These are phyloP conservation scores for Sporothrix curviconia DNA, from an alignment of 2,329 filamentous ascomycete genomes.

Conservation along the genomic window DNA sequence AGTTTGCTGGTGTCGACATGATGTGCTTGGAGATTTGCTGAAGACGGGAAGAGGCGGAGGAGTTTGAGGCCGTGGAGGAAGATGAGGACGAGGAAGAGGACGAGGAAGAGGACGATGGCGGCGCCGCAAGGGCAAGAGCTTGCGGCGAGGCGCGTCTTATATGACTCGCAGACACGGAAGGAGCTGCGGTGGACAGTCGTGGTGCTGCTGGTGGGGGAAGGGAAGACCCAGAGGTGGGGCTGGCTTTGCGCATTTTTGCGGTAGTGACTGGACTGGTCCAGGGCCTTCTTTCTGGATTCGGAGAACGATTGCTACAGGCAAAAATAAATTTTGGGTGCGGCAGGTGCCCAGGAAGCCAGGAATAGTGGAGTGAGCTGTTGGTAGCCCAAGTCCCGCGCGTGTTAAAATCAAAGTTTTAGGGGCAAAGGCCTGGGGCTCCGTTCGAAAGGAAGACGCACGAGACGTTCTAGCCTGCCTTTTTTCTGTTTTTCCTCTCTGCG, in stretches of 20 bases:
- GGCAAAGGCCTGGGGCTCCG: not conserved
- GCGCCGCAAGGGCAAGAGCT: not conserved
- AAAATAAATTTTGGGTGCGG: not conserved
- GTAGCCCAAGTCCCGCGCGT: no score
- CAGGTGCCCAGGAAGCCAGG: conserved; percentile 1
- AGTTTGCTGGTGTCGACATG: conserved; percentile 43
- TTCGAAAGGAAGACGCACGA: conserved; percentile 1
- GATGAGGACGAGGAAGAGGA: not conserved
- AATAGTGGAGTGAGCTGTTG: conserved; percentile 6
- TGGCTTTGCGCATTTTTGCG: conserved; percentile 10
- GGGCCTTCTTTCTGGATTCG: not conserved
- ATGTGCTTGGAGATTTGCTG: conserved; percentile 64
- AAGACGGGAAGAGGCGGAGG: conserved; percentile 37
- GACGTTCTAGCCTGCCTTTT: not conserved
- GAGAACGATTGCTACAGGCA: not conserved
- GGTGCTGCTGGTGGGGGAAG: conserved; percentile 14
- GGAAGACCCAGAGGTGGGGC: conserved; percentile 16
- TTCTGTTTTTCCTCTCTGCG: not conserved
- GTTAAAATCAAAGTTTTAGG: no score
- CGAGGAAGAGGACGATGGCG: conserved; percentile 4
- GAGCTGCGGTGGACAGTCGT: conserved; percentile 5
- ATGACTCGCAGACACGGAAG: conserved; percentile 9
- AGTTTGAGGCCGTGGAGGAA: not conserved
- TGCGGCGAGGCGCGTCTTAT: conserved; percentile 4
- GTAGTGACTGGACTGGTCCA: not conserved